Base-by-base conservation (phyloP, 2,329 filamentous ascomycete genomes). In the Rachicladosporium sp. region DNA sequence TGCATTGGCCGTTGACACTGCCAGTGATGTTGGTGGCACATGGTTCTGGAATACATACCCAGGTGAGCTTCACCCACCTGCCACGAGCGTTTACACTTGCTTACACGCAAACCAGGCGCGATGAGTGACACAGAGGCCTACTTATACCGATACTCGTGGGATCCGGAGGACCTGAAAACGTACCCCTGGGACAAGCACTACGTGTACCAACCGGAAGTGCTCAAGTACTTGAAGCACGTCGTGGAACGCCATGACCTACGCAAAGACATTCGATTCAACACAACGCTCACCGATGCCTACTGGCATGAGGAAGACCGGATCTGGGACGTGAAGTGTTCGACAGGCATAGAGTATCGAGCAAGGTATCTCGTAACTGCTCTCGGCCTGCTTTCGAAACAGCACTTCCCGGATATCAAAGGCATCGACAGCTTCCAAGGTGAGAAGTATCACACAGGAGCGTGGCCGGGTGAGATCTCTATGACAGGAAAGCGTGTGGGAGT, bases 241-340 rank as follows among this genome's bases (percentile, higher is more conserved):
- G 49, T 50, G 3, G 50, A 58, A 9, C 52, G 52, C 15, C 48
- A 60, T 39, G 45, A 62, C 19, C 45, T 69, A 3, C 48, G 55
- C 4, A 46, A 53, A 12, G 38, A 64, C 38, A 63, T 68, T 32
- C 53, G 58, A 10, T 67, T 68, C 54, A 52, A 65, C 35, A 67
- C 62, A 0, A 51, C 52, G 29, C 46, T 67, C 7, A 43, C 43
- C 4, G 48, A 49, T 0, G 61, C 61, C 1, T 44, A 48, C 2
- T 68, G 53, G 47, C 48, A 63, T 35, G 55, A 61, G 4, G 31
- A 41, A 0, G 42, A 30, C 2, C 43, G 48, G 4, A 42, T 40
- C 0, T 66, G 64, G 63, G 36, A 39, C 1, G 40, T 63, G 29
- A 36, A 41, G 19, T 48, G 46, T 10, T 47, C 48, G 15, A 47